phyloP scores from a whole-genome alignment of 2,329 filamentous ascomycete genomes.

The Scedosporium dehoogii region DNA sequence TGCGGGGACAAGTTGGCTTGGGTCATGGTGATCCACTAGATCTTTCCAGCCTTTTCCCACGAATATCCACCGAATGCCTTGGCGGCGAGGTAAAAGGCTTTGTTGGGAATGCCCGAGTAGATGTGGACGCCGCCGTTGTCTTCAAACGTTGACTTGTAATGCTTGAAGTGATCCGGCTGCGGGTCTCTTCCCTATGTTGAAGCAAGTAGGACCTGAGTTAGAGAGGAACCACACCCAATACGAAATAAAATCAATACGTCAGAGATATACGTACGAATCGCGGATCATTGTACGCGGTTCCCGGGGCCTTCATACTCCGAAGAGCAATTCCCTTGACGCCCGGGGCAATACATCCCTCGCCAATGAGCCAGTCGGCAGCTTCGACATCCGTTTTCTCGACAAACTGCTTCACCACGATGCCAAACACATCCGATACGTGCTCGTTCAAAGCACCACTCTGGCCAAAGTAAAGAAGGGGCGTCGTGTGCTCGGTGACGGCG shows the following conservation, averaged over 20 bases:
- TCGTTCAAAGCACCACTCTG: slow-evolving; percentile 48
- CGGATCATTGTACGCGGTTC: slow-evolving; percentile 41
- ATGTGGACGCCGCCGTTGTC: slow-evolving; percentile 34
- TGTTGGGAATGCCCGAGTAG: slow-evolving; percentile 6
- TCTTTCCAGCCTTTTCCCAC: slow-evolving; percentile 4
- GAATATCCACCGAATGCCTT: slow-evolving; percentile 3
- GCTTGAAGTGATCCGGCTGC: slow-evolving; percentile 37
- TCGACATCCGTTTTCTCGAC: slow-evolving; percentile 32
- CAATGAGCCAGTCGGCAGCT: slow-evolving; percentile 44
- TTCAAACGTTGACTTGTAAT: slow-evolving; percentile 27
- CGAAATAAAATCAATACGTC: background rate
- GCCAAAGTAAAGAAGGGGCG: slow-evolving; percentile 37
- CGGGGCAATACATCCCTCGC: slow-evolving; percentile 40
- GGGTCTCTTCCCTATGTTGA: slow-evolving; percentile 38
- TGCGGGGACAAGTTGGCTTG: slow-evolving; percentile 28
- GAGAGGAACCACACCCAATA: background rate
- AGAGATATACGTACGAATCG: slow-evolving; percentile 29
- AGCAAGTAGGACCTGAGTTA: background rate
- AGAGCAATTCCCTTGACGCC: slow-evolving; percentile 40
- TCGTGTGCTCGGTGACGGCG: slow-evolving; percentile 40
- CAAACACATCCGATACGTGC: slow-evolving; percentile 45
- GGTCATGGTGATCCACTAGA: slow-evolving; percentile 33
- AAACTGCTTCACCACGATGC: slow-evolving; percentile 47
- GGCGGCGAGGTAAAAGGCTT: slow-evolving; percentile 3
- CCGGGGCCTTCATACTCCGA: slow-evolving; percentile 43